Percentiles rank a stretch among this genome's conserved stretches.
Evolutionary conservation across 805 yeast genomes (phyloP).

Genomic region (Ogataea chonburiensis): DNA sequence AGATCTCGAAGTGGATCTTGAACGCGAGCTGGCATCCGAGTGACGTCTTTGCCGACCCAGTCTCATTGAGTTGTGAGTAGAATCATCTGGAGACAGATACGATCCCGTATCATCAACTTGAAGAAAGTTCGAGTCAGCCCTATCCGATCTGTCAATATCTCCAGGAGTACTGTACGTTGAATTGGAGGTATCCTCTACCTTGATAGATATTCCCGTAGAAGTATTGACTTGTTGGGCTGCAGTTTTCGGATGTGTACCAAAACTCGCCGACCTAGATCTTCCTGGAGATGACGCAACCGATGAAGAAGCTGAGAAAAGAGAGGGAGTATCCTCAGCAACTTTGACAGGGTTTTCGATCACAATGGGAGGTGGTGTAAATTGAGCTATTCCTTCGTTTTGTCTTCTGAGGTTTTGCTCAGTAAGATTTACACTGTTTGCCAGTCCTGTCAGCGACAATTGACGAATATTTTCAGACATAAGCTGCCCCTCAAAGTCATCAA

Average conservation of each 20-base stretch:
- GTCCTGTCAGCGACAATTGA: slow-evolving; percentile 15
- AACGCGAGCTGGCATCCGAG: slow-evolving; percentile 31
- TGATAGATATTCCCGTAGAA: slow-evolving; percentile 11
- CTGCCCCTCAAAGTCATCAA: slow-evolving; percentile 17
- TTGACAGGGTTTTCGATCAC: slow-evolving; percentile 40
- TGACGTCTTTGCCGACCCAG: slow-evolving; percentile 40
- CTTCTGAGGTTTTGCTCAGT: slow-evolving; percentile 26
- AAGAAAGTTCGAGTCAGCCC: slow-evolving; percentile 1
- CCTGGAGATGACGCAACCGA: slow-evolving; percentile 37
- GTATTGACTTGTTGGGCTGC: slow-evolving; percentile 30
- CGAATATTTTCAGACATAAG: slow-evolving; percentile 20
- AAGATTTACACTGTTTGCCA: slow-evolving; percentile 9
- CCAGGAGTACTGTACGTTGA: slow-evolving; percentile 12
- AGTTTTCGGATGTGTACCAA: slow-evolving; percentile 21
- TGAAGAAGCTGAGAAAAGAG: slow-evolving; percentile 52
- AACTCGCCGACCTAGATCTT: slow-evolving; percentile 34
- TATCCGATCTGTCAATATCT: slow-evolving; percentile 1
- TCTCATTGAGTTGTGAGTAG: slow-evolving; percentile 33
- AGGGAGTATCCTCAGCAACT: slow-evolving; percentile 49
- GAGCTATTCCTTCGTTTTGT: slow-evolving; percentile 12
- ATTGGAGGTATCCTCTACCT: slow-evolving; percentile 5
- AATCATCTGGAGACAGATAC: slow-evolving; percentile 31
- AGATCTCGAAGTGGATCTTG: slow-evolving; percentile 29
- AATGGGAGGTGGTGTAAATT: slow-evolving; percentile 19
- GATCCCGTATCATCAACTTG: slow-evolving; percentile 13